A percentile compares a stretch with the other conserved stretches of the same genome.
Conservation (phyloP, 108 stramenopile species). For the Seminavis robusta region DNA sequence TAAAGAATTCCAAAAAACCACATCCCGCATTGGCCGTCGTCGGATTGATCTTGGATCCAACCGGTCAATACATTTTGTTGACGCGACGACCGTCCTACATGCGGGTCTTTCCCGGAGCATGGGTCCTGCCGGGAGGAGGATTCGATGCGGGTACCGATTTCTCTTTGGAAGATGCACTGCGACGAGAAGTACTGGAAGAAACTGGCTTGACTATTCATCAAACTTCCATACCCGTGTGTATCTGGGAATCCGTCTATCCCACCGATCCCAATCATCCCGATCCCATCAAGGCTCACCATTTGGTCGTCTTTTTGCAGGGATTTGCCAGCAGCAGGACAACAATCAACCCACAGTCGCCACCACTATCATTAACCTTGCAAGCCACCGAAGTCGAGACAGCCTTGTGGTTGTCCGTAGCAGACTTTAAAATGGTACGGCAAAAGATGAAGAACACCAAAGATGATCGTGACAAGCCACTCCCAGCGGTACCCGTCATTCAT, state of each 20-base stretch:
- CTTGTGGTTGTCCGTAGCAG: slow-evolving; percentile 18
- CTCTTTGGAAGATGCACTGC: slow-evolving; percentile 2
- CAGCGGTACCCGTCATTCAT: not conserved
- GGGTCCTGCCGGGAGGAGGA: slow-evolving; percentile 25
- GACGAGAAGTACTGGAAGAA: slow-evolving; percentile 29
- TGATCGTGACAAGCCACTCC: slow-evolving; percentile 1
- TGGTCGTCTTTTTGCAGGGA: slow-evolving; percentile 24
- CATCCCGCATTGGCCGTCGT: slow-evolving; percentile 8
- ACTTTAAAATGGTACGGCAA: too few relatives aligned
- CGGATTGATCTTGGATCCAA: slow-evolving; percentile 8
- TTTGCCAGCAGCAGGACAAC: too few relatives aligned
- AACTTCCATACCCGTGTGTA: not conserved
- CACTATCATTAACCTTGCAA: too few relatives aligned
- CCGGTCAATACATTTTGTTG: slow-evolving; percentile 7
- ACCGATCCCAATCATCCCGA: slow-evolving; percentile 3
- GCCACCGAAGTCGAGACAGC: slow-evolving; percentile 26
- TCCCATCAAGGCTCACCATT: slow-evolving; percentile 19
- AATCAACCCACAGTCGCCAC: too few relatives aligned
- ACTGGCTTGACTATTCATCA: slow-evolving; percentile 10
- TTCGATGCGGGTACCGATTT: slow-evolving; percentile 10
- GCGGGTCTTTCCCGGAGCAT: slow-evolving; percentile 27
- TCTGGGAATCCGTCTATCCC: slow-evolving; percentile 25
- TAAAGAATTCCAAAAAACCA: not conserved
- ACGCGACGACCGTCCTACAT: slow-evolving; percentile 24
- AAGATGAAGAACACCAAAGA: too few relatives aligned